A percentile compares a stretch with the other conserved stretches of the same genome.
phyloP scores from a whole-genome alignment of 176 grass and related monocot genomes.

The Paspalum vaginatum region DNA sequence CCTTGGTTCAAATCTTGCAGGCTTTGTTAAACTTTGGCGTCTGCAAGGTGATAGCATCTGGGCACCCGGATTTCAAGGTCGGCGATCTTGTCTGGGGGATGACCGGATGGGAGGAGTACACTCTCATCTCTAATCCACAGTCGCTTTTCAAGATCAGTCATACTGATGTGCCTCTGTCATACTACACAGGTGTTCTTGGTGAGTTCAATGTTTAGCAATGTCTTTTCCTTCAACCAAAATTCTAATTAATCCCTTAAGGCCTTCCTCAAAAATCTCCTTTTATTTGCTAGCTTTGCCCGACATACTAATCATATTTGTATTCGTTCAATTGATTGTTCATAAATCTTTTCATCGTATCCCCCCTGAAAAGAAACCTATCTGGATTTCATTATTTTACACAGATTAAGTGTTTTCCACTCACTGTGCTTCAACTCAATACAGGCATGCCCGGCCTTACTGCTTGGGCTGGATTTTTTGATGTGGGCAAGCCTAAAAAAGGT shows the following conservation, averaged over 20 bases:
- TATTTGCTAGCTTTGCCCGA: neutral
- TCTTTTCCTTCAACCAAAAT: neutral
- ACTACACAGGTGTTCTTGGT: conserved; percentile 69
- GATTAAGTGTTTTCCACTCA: neutral
- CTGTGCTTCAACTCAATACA: neutral
- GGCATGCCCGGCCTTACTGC: conserved; percentile 55
- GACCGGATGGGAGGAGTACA: conserved; percentile 72
- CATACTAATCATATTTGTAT: neutral
- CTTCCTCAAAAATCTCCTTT: neutral
- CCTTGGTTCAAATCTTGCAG: neutral
- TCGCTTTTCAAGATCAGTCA: conserved; percentile 62
- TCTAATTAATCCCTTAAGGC: neutral
- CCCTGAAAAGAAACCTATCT: neutral
- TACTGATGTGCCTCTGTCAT: conserved; percentile 53
- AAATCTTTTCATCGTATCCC: too few species aligned
- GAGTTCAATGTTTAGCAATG: neutral
- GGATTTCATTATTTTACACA: neutral
- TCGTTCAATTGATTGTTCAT: neutral
- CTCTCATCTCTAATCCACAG: conserved; percentile 42
- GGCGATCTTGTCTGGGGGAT: conserved; percentile 57
- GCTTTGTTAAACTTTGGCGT: conserved; percentile 36
- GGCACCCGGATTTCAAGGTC: conserved; percentile 44
- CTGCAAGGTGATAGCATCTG: conserved; percentile 59
- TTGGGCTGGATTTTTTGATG: conserved; percentile 51
- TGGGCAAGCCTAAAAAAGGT: conserved; percentile 49